Conservation (phyloP, 768 basidiomycete genomes). For the Peribolospora baueri region DNA sequence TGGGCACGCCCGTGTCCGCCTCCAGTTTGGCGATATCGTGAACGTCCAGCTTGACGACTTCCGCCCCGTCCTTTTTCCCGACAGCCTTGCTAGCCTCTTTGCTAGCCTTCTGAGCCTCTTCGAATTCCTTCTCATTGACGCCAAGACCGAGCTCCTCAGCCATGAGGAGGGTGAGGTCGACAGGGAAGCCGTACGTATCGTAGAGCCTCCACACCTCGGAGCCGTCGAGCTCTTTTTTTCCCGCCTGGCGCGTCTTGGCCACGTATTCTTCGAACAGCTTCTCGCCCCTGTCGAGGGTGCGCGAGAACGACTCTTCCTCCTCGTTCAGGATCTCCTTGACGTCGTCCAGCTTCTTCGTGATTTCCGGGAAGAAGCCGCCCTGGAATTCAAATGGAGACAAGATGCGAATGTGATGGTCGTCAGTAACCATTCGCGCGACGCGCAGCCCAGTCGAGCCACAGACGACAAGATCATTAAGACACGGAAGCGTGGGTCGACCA, state of each 20-base stretch:
- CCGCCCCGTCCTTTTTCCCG: conserved; percentile 38
- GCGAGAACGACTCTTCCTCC: conserved; percentile 89
- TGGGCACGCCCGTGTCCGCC: conserved; percentile 46
- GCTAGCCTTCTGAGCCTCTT: conserved; percentile 59
- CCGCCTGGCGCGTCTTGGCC: conserved; percentile 35
- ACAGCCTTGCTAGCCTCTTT: conserved; percentile 78
- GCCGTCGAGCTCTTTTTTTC: conserved; percentile 45
- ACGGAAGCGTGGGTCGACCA: too few species aligned
- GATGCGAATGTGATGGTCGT: background rate
- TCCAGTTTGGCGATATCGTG: conserved; percentile 78
- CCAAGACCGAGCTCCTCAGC: conserved; percentile 69
- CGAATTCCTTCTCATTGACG: conserved; percentile 72
- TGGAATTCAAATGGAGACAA: conserved; percentile 17
- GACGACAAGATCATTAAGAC: background rate
- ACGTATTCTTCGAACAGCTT: conserved; percentile 81
- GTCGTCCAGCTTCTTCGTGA: conserved; percentile 52
- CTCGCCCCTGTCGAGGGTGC: conserved; percentile 92
- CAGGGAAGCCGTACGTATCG: conserved; percentile 95
- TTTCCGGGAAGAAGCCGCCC: conserved; percentile 79
- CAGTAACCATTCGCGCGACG: too few species aligned
- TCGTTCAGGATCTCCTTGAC: conserved; percentile 90
- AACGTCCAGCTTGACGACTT: conserved; percentile 63
- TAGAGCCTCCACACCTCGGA: conserved; percentile 93
- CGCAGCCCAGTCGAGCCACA: too few species aligned
- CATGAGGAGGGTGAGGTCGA: conserved; percentile 88